A percentile compares a stretch with the other conserved stretches of the same genome.
Conservation (phyloP, 108 stramenopile species). For the Hondaea fermentalgiana region DNA sequence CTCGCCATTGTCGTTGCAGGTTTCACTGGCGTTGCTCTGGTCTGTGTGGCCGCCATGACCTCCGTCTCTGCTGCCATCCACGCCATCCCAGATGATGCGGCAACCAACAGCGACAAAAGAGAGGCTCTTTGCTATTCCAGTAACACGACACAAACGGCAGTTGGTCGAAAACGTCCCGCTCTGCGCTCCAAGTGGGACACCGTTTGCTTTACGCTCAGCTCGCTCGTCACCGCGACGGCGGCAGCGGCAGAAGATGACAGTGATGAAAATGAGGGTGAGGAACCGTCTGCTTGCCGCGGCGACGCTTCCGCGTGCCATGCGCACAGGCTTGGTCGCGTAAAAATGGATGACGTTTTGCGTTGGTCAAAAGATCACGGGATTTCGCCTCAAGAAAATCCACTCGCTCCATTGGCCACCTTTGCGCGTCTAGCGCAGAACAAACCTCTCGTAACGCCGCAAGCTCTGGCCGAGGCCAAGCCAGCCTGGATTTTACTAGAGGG, state of each 20-base stretch:
- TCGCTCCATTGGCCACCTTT: background rate
- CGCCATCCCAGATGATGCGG: too few species aligned
- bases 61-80: background rate
- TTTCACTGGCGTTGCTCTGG: background rate
- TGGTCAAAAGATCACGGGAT: background rate
- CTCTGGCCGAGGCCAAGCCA: background rate
- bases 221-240: too few species aligned
- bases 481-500: background rate
- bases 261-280: too few species aligned
- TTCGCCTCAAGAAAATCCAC: background rate
- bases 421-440: background rate
- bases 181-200: too few species aligned
- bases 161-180: too few species aligned
- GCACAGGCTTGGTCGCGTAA: background rate
- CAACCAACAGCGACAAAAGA: too few species aligned
- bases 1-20: background rate
- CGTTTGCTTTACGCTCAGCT: too few species aligned
- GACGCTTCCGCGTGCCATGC: background rate
- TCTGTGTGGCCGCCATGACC: background rate
- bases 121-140: too few species aligned
- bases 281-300: too few species aligned
- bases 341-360: background rate
- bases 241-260: too few species aligned
- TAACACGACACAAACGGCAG: too few species aligned
- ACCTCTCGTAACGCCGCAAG: background rate